A percentile compares a stretch with the other conserved stretches of the same genome.
These are phyloP conservation scores for Pleurotus tuber-regium DNA, from an alignment of 768 basidiomycete species.

Conservation along the genomic window DNA sequence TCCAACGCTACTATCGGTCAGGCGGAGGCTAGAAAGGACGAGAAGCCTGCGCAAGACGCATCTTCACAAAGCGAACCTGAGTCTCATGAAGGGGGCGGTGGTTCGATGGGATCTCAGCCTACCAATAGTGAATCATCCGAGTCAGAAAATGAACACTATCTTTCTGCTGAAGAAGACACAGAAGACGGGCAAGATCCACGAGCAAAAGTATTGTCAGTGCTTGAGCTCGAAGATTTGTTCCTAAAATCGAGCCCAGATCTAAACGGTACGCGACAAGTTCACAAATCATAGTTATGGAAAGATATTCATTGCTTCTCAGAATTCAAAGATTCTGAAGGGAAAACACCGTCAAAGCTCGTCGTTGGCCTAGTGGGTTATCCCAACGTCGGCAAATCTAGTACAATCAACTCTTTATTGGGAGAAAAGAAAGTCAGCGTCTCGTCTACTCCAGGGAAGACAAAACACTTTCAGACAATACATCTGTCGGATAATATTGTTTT, in stretches of 20 bases:
- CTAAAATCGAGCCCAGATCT: constrained; percentile 67
- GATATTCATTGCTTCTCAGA: constrained; percentile 33
- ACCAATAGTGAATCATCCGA: constrained; percentile 15
- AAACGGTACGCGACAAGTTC: constrained; percentile 41
- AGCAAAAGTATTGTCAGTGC: constrained; percentile 76
- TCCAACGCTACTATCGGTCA: constrained; percentile 23
- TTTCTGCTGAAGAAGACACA: constrained; percentile 53
- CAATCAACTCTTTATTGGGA: constrained; percentile 94
- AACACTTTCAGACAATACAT: constrained; percentile 98
- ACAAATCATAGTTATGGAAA: constrained; percentile 4
- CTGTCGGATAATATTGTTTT: constrained; percentile 84
- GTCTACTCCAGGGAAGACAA: constrained; percentile 96
- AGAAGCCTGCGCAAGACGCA: constrained; percentile 8
- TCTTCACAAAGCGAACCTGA: constrained; percentile 17
- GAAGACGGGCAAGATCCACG: constrained; percentile 57
- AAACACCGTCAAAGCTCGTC: constrained; percentile 60
- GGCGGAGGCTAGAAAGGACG: constrained; percentile 11
- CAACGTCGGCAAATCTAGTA: constrained; percentile 97
- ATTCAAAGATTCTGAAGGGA: constrained; percentile 58
- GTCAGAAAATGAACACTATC: constrained; percentile 38
- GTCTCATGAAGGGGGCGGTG: constrained; percentile 23
- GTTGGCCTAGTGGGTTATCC: constrained; percentile 97
- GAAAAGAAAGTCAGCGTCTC: constrained; percentile 99
- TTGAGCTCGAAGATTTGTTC: constrained; percentile 88
- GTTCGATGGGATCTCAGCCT: no score